These are phyloP conservation scores for Solanum lignicaule DNA, from an alignment of 257 asterid species.

Conservation along the genomic window DNA sequence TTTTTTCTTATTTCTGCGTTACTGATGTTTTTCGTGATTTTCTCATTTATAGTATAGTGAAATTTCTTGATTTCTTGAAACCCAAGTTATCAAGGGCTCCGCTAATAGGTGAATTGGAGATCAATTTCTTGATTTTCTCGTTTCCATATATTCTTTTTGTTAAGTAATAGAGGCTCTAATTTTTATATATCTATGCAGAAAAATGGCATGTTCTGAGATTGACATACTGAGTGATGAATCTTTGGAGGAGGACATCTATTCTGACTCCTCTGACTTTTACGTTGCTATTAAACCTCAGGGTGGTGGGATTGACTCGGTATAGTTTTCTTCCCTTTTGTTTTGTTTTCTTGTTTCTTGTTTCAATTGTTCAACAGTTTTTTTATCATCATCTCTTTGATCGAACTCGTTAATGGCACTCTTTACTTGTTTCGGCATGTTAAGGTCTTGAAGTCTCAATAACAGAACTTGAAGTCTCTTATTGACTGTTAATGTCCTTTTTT, in stretches of 20 bases:
- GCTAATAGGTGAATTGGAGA: background rate
- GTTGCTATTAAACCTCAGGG: background rate
- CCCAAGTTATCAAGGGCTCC: background rate
- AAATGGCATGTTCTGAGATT: background rate
- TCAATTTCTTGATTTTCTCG: background rate
- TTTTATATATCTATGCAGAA: background rate
- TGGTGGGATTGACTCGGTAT: background rate
- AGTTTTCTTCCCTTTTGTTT: background rate
- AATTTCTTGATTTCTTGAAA: background rate
- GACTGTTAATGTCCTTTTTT: background rate
- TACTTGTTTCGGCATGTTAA: background rate
- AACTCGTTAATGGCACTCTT: background rate
- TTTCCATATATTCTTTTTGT: background rate
- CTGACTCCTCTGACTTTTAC: background rate
- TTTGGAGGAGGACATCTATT: background rate
- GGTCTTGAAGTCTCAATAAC: background rate
- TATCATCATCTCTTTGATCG: background rate
- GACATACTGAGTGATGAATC: background rate
- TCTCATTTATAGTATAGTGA: background rate
- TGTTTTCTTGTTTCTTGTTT: background rate
- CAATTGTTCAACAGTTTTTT: background rate
- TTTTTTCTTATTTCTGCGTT: background rate
- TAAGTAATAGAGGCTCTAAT: background rate
- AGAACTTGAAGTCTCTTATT: background rate
- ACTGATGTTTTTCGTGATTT: background rate